Evolutionary conservation across 768 basidiomycete genomes (phyloP), one percentile per base, ranked within the genome.

Genomic region (Sutorius australiensis): DNA sequence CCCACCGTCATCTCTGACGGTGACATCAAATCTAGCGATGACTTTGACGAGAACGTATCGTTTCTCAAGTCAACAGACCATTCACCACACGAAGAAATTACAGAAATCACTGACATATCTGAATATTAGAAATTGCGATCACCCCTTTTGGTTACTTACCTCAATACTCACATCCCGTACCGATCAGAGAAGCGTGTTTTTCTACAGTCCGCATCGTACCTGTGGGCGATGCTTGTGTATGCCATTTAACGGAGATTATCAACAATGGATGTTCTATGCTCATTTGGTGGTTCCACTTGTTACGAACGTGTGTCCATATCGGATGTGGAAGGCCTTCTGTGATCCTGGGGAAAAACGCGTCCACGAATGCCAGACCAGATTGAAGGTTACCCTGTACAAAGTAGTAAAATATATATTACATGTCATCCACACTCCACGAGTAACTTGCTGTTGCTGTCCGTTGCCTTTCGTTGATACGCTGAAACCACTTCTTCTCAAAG

Each of bases 401-500:
- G 21, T 17, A 34, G 32, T 39, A 44, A 46, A 24, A 55, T 31
- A 48, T 40, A 53, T 14, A 30, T 61, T 81, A 95, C 94, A 97
- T 97, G 66, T 95, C 94, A 58, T 97, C 94, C 50, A 88, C 85
- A 56, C 92, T 85, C 89, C 89, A 95, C 54, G 83, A 76, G 60
- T 94, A 86, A 47, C 85, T 86, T 64, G 92, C 92, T 24, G 79
- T 68, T 6, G 80, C 81, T 53, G 73, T 78, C 54, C 95, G 81
- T 64, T 83, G 81, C 65, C 77, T 78, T 38, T 88, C 80, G 67
- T 98, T 98, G 55, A 78, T 74, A 51, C 78, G 79, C 69, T 98
- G 92, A 76, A 95, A 95, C 47, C 83, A 73, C 62, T 92, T 93
- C 75, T 88, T 90, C 75, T 98, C 95, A 61, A 95, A 98, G 4